Evolutionary conservation across 768 basidiomycete genomes (phyloP).

Genomic region (Amylocystis lapponica): DNA sequence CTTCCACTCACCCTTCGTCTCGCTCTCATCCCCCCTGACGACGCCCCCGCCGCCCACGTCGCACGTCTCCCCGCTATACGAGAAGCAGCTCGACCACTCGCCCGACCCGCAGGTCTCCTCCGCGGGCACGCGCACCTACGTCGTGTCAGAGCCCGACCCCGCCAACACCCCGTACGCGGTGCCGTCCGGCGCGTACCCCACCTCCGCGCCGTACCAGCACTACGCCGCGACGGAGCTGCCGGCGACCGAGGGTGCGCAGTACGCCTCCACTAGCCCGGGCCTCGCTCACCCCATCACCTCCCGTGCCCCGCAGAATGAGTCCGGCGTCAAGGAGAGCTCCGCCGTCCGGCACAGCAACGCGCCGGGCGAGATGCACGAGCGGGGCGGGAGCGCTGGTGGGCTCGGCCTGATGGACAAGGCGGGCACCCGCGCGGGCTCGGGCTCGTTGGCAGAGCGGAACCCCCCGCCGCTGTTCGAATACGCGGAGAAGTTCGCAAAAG

Average conservation of each 20-base stretch:
- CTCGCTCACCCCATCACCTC: constrained; percentile 41
- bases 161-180: constrained; percentile 57
- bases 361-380: constrained; percentile 40
- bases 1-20: constrained; percentile 63
- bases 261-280: constrained; percentile 35
- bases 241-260: constrained; percentile 28
- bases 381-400: constrained; percentile 39
- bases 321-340: constrained; percentile 44
- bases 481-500: constrained; percentile 41
- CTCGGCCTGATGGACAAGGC: constrained; percentile 36
- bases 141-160: constrained; percentile 69
- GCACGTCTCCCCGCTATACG: constrained; percentile 36
- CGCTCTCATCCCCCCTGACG: constrained; percentile 37
- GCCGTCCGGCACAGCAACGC: constrained; percentile 37
- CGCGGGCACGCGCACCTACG: constrained; percentile 55
- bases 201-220: constrained; percentile 34
- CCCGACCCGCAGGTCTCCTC: constrained; percentile 41
- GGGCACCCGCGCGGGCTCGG: constrained; percentile 32
- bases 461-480: constrained; percentile 38
- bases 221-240: constrained; percentile 37
- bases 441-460: constrained; percentile 39
- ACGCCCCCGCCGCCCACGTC: constrained; percentile 24
- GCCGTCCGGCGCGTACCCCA: constrained; percentile 57
- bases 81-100: constrained; percentile 53
- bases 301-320: constrained; percentile 33